Base-by-base conservation (phyloP, 2,329 filamentous ascomycete genomes). In the Neofusicoccum laricinum region DNA sequence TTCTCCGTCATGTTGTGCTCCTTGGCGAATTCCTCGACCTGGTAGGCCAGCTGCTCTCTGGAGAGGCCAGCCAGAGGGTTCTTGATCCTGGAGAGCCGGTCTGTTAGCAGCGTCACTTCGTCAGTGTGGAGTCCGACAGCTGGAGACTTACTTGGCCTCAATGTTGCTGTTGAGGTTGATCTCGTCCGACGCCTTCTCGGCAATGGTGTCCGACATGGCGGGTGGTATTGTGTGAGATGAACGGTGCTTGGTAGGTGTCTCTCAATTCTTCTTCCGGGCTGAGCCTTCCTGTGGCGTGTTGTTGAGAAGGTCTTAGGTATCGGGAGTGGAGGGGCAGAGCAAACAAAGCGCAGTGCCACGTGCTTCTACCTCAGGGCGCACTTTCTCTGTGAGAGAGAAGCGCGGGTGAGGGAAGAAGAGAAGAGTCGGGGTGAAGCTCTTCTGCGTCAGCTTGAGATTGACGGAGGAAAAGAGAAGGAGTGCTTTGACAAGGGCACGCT, bases 21-120 rank as follows among this genome's bases (percentile, higher is more conserved):
- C 14, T 79, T 78, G 43, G 87, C 88, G 70, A 90, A 91, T n/a
- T 80, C 79, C 59, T 86, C 81, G 36, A 88, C 88, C 59, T 87
- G 79, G 41, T 73, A 71, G 63, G 87, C 75, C 7, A 88, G 80
- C 67, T 78, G 73, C 50, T 76, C 80, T 66, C 73, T 80, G 7
- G 85, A 78, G 57, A 87, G 79, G 41, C 85, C 85, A 32, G 82
- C 79, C 3, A 90, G 77, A 34, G 84, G 84, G 68, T 87, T 87
- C 59, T 79, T 77, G 70, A 86, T 82, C 68, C 84, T 85, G 66
- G 14, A 7, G 5, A 30, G 17, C 12, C 10, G 15, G 15, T 58
- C 65, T 12, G 36, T 55, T 25, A 50, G 45, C n/a, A 40, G 21
- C 17, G 48, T 25, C 25, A 51, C 17, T 48, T 43, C 17, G 2